These are phyloP conservation scores for Exophiala aquamarina DNA, from an alignment of 2,329 filamentous ascomycete species.

Conservation along the genomic window DNA sequence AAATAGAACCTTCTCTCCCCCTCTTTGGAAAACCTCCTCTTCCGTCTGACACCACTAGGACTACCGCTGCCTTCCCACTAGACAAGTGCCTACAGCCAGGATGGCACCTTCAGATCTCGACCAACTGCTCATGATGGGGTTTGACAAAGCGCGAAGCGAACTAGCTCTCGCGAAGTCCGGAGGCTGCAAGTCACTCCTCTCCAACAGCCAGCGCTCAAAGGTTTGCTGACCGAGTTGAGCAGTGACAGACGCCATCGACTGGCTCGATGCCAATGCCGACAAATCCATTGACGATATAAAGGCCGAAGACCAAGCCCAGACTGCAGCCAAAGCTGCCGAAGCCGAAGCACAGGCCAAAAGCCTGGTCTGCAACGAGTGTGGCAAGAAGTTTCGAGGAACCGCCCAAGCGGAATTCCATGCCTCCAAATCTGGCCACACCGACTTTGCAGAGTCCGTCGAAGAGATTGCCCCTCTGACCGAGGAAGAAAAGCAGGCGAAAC, in stretches of 20 bases:
- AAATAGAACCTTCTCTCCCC: conserved; percentile 1
- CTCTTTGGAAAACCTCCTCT: too few relatives aligned
- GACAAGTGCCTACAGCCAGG: background rate
- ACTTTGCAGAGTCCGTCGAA: conserved; percentile 92
- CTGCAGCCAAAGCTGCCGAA: conserved; percentile 65
- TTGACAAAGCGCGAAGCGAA: conserved; percentile 77
- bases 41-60: too few relatives aligned
- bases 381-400: conserved; percentile 81
- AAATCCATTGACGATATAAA: conserved; percentile 81
- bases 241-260: conserved; percentile 90
- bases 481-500: conserved; percentile 80
- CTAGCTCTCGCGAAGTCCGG: conserved; percentile 82
- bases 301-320: conserved; percentile 52
- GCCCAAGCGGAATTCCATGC: conserved; percentile 88
- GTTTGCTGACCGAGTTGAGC: conserved; percentile 1
- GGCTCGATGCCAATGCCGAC: conserved; percentile 90
- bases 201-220: too few relatives aligned
- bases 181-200: conserved; percentile 60
- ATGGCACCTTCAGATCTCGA: conserved; percentile 54
- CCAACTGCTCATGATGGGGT: conserved; percentile 68
- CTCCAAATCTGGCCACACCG: conserved; percentile 82
- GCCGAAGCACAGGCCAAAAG: conserved; percentile 73
- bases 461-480: conserved; percentile 88
- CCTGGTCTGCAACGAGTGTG: conserved; percentile 90
- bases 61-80: too few relatives aligned